A percentile compares a stretch with the other conserved stretches of the same genome.
phyloP scores from a whole-genome alignment of 163 green algal species.

The Prototheca cutis region DNA sequence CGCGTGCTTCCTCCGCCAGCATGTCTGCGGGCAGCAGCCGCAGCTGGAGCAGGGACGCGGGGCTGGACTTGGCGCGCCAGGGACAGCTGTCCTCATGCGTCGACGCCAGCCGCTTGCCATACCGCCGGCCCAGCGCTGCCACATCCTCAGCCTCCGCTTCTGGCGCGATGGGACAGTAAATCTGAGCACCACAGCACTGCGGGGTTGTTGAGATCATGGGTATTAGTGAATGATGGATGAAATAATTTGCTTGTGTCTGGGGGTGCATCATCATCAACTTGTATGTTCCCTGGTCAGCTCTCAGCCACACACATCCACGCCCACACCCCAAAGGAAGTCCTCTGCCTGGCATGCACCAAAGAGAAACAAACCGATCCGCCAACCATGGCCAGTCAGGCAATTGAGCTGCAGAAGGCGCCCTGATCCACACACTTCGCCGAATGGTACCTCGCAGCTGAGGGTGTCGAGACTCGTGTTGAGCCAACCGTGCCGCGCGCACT shows the following conservation, averaged over 20 bases:
- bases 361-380: too few relatives aligned
- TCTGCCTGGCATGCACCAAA: too few relatives aligned
- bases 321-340: too few relatives aligned
- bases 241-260: too few relatives aligned
- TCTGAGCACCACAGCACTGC: conserved; percentile 32
- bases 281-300: too few relatives aligned
- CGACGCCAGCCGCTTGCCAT: conserved; percentile 9
- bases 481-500: conserved; percentile 43
- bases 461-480: conserved; percentile 35
- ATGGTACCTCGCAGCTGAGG: conserved; percentile 40
- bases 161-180: conserved; percentile 24
- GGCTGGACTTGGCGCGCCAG: conserved; percentile 24
- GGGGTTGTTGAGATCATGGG: neutral
- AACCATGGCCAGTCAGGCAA: too few relatives aligned
- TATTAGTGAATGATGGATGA: too few relatives aligned
- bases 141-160: conserved; percentile 17
- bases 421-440: neutral
- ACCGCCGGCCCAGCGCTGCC: neutral
- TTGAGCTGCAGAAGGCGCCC: neutral
- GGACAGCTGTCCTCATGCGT: conserved; percentile 27
- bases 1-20: conserved; percentile 7
- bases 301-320: too few relatives aligned
- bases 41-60: conserved; percentile 26
- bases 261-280: too few relatives aligned
- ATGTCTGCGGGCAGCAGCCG: conserved; percentile 13